Base-by-base conservation (phyloP, 2,329 filamentous ascomycete genomes). In the Neocatenulostroma microsporum region DNA sequence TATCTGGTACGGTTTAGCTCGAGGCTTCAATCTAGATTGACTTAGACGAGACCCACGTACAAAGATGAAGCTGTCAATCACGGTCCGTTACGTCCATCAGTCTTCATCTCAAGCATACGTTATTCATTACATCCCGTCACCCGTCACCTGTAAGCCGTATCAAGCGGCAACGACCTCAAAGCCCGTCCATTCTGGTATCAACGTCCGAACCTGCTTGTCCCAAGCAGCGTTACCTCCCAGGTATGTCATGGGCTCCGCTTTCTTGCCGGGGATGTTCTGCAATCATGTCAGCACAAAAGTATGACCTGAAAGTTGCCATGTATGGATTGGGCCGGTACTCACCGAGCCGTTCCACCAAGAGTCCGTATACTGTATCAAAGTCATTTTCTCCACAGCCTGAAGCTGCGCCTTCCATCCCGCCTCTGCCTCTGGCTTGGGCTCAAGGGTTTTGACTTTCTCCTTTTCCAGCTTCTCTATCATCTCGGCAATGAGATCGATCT, bases 211-310 rank as follows among this genome's bases (percentile, higher is more conserved):
- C 51, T 41, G 60, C 53, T 41, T 58, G n/a, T 27, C 57, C 27
- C 68, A 67, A 42, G 20, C 32, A 20, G 47, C 40, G 15, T 48
- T 42, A 0, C 66, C 64, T 2, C 61, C 62, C 13, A 63, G 54
- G 44, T 54, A 67, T 24, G 54, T 63, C 41, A 67, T 50, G 36
- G 62, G 62, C 48, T 68, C 64, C 9, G 36, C 15, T 27, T 39
- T 40, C 52, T 67, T 67, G 4, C 66, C 65, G 0, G 65, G 65
- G 13, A 69, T 54, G 36, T 68, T 68, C 5, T n/a, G n/a, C n/a
- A n/a, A n/a, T n/a, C n/a, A n/a, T n/a, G n/a, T n/a, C n/a, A n/a
- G n/a, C n/a, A n/a, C n/a, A n/a, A n/a, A n/a, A n/a, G n/a, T n/a
- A n/a, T n/a, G n/a, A n/a, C n/a, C n/a, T n/a, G n/a, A n/a, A n/a